These are phyloP conservation scores for Brettanomyces custersianus DNA, from an alignment of 805 yeast species.

Conservation along the genomic window DNA sequence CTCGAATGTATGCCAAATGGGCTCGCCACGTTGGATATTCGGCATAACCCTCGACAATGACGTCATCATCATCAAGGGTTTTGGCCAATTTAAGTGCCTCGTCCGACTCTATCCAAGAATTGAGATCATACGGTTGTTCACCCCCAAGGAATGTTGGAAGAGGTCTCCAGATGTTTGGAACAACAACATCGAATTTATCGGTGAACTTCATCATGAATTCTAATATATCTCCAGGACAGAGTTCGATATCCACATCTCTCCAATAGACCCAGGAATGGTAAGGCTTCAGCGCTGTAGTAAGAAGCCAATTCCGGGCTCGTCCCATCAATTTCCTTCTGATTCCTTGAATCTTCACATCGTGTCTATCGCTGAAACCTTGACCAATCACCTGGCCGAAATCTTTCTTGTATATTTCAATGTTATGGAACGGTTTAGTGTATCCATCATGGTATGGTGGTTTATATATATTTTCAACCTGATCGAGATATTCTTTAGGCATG, in stretches of 20 bases:
- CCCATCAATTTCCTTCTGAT: constrained; percentile 80
- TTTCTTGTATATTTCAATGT: constrained; percentile 70
- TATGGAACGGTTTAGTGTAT: constrained; percentile 63
- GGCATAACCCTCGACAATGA: constrained; percentile 81
- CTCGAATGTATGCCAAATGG: constrained; percentile 67
- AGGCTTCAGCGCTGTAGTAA: constrained; percentile 65
- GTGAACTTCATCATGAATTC: constrained; percentile 59
- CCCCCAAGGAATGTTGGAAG: constrained; percentile 83
- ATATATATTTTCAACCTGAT: constrained; percentile 49
- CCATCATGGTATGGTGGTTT: constrained; percentile 56
- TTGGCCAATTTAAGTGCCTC: constrained; percentile 63
- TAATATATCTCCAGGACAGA: constrained; percentile 70
- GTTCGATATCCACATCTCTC: constrained; percentile 82
- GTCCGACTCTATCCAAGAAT: constrained; percentile 90
- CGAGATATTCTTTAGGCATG: constrained; percentile 56
- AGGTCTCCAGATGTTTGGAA: constrained; percentile 96
- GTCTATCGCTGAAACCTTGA: constrained; percentile 77
- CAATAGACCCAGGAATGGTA: constrained; percentile 88
- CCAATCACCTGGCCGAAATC: constrained; percentile 82
- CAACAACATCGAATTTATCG: constrained; percentile 58
- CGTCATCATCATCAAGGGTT: constrained; percentile 67
- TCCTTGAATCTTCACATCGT: constrained; percentile 80
- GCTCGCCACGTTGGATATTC: constrained; percentile 83
- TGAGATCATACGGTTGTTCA: constrained; percentile 92
- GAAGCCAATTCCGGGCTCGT: constrained; percentile 77